phyloP scores from a whole-genome alignment of 768 basidiomycete genomes.

The Lentinula detonsa region DNA sequence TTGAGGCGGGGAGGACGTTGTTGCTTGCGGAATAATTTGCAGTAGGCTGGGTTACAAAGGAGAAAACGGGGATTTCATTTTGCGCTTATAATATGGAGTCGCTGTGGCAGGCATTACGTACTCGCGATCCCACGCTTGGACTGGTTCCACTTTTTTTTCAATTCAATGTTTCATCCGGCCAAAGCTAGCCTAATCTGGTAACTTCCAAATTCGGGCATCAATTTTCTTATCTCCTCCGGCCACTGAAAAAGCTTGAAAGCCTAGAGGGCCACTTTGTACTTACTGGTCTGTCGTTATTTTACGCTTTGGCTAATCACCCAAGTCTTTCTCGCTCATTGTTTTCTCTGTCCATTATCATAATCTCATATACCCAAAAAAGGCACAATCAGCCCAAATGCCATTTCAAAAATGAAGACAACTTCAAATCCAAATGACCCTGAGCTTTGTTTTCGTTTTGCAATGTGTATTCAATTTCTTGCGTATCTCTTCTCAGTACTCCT shows the following conservation, averaged over 20 bases:
- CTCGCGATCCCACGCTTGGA: neutral
- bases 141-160: neutral
- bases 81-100: neutral
- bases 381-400: neutral
- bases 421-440: neutral
- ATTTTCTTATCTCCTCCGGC: neutral
- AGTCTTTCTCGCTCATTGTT: neutral
- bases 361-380: neutral
- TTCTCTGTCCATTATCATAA: neutral
- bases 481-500: neutral
- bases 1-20: slow-evolving; percentile 8
- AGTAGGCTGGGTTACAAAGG: neutral
- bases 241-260: neutral
- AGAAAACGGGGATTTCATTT: neutral
- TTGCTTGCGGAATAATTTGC: slow-evolving; percentile 2
- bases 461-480: neutral
- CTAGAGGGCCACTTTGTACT: too few relatives aligned
- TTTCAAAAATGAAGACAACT: neutral
- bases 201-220: neutral
- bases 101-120: neutral
- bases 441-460: too few relatives aligned
- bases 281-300: too few relatives aligned
- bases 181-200: neutral
- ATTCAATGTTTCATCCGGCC: neutral
- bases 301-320: too few relatives aligned